Evolutionary conservation across 1,284 basidiomycete genomes (phyloP), one percentile per base, ranked within the genome.

Genomic region (Coniferiporia sulphurascens): DNA sequence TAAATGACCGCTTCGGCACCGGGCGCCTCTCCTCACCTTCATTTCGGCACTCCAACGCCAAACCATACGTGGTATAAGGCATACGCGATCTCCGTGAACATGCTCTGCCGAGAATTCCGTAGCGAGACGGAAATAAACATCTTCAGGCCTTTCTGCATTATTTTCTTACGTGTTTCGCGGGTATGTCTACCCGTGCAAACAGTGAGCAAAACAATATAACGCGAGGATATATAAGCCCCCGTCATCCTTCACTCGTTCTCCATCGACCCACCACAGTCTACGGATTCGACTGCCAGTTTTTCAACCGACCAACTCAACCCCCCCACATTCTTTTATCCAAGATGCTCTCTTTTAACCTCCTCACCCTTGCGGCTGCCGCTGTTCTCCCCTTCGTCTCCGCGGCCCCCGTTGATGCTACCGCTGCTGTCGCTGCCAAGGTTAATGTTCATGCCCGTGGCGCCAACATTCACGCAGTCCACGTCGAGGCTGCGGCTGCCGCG

Each of bases 271-370:
- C 35, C 32, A 8, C 35, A 19, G 36, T 41, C 51, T 38, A 19
- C 51, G 36, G n/a, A 32, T 52, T 41, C 36, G 17, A 17, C 19
- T 19, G 41, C 51, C 27, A 19, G 13, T 17, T 19, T 52, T 41
- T 52, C 51, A 43, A 36, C n/a, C 51, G 32, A 36, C 51, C 51
- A 52, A 41, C 51, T 38, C 13, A 32, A 32, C 51, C n/a, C 35
- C 35, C 36, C 36, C 51, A 52, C 51, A 52, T 43, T 52, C 51
- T 19, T 52, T 52, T 41, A 52, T 43, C 22, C n/a, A 52, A 36
- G 19, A 52, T 52, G 51, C 51, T n/a, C 35, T 36, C 51, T 19
- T 52, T 52, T 17, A 52, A 19, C 51, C 22, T 43, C 35, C n/a
- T 52, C 13, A 34, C 51, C 51, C 15, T 52, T 27, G 51, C 51